A percentile compares a stretch with the other conserved stretches of the same genome.
Evolutionary conservation across 768 basidiomycete species (phyloP).

Genomic region (Punctularia strigosozonata): DNA sequence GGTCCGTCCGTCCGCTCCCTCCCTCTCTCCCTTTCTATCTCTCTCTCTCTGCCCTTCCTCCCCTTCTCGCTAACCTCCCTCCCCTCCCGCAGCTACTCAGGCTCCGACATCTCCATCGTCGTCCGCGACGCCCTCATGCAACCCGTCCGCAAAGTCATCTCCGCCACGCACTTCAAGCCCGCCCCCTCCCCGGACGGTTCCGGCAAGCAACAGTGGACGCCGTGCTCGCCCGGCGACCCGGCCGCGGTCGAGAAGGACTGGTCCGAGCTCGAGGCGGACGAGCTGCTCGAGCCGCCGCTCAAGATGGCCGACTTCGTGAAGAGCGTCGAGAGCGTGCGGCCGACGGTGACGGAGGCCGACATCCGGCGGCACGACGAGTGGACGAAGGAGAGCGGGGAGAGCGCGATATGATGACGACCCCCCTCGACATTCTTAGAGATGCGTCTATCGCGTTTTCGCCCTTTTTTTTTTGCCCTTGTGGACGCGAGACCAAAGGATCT

Average conservation of each 20-base stretch:
- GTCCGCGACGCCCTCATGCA: constrained; percentile 98
- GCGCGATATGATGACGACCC: no score
- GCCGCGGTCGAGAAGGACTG: constrained; percentile 81
- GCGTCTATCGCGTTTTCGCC: no score
- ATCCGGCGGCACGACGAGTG: constrained; percentile 75
- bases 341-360: constrained; percentile 83
- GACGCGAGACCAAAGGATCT: no score
- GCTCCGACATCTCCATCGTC: constrained; percentile 88
- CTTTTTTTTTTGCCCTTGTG: no score
- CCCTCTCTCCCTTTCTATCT: not conserved
- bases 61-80: not conserved
- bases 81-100: constrained; percentile 69
- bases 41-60: constrained; percentile 1
- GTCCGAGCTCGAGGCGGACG: constrained; percentile 80
- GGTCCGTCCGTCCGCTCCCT: constrained; percentile 25
- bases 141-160: constrained; percentile 90
- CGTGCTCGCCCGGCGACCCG: constrained; percentile 90
- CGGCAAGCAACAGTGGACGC: constrained; percentile 61
- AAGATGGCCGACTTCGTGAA: constrained; percentile 71
- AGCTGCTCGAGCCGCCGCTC: constrained; percentile 82
- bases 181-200: constrained; percentile 21
- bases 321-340: constrained; percentile 64
- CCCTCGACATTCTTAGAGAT: no score
- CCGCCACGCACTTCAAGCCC: constrained; percentile 89
- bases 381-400: constrained; percentile 77